Base-by-base conservation (phyloP, 2,329 filamentous ascomycete genomes). In the Aspergillus sp. region DNA sequence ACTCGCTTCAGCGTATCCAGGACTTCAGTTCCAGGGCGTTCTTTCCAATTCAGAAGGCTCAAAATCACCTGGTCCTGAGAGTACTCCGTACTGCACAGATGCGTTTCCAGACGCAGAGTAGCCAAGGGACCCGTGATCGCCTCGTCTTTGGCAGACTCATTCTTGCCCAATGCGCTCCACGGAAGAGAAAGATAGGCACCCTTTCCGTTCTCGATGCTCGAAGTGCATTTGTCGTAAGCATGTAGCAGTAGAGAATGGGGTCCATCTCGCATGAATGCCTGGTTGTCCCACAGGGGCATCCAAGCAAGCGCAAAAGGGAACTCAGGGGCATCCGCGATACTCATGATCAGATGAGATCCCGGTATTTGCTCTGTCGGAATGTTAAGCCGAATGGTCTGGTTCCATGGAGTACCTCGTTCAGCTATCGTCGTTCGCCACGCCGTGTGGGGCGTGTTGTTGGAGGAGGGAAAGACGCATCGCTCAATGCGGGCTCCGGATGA, bases 41-140 rank as follows among this genome's bases (percentile, higher is more conserved):
- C 87, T 65, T 85, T 90, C 94, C 94, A 97, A 61, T 87, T 89
- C 32, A 97, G 74, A 22, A 99, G 77, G 14, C 90, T 88, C 16
- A 96, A 76, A 10, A 99, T 82, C 14, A 88, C 84, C 51, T 92
- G 87, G 67, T 99, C 92, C 67, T 99, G 94, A 0, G 93, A 96
- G 66, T 95, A 95, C 54, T 86, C 84, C 0, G 94, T 99, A 73
- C 94, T 97, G 79, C 92, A 96, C 6, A 99, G 82, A 63, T 90
- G 95, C 0, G 92, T 95, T 54, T 89, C 83, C 10, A 95, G 75
- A 11, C 85, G 83, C 32, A 99, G 73, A n/a, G 85, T 83, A 3
- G 93, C 90, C 59, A 95, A 81, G 3, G 89, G 86, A 0, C 89
- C 90, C 4, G 87, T 90, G 2, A 91, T 82, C 48, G 81, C 79